A percentile compares a stretch with the other conserved stretches of the same genome.
Conservation (phyloP, 129 eudicot genomes). For the Scalesia atractyloides region DNA sequence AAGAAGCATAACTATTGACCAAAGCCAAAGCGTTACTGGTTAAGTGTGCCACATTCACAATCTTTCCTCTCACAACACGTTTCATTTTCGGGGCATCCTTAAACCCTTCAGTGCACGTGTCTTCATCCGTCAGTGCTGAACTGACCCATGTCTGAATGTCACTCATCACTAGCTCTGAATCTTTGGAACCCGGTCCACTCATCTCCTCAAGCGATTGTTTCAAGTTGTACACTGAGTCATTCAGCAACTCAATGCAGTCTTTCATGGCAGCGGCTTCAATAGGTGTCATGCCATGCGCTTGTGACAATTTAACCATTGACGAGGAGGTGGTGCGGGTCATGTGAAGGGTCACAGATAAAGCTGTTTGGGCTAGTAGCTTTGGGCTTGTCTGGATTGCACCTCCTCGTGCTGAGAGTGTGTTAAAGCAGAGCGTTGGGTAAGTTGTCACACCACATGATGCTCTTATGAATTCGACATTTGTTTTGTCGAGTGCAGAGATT, state of each 20-base stretch:
- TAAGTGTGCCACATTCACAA: slow-evolving; percentile 50
- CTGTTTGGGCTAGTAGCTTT: slow-evolving; percentile 39
- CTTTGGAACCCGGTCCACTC: slow-evolving; percentile 31
- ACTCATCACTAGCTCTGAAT: slow-evolving; percentile 25
- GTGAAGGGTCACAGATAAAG: slow-evolving; percentile 42
- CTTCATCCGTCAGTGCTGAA: slow-evolving; percentile 57
- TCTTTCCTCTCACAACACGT: slow-evolving; percentile 45
- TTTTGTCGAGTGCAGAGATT: slow-evolving; percentile 20
- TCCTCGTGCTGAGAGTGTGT: slow-evolving; percentile 40
- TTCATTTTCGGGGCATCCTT: slow-evolving; percentile 38
- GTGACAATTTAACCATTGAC: slow-evolving; percentile 39
- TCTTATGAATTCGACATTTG: slow-evolving; percentile 39
- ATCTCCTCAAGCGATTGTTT: slow-evolving; percentile 41
- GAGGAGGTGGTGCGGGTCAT: slow-evolving; percentile 35
- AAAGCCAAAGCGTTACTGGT: slow-evolving; percentile 65
- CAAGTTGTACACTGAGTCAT: slow-evolving; percentile 42
- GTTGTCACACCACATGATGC: slow-evolving; percentile 46
- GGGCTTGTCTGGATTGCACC: slow-evolving; percentile 42
- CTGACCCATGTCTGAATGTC: slow-evolving; percentile 69
- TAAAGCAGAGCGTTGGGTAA: slow-evolving; percentile 49
- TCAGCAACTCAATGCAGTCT: slow-evolving; percentile 47
- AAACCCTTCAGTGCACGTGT: slow-evolving; percentile 62
- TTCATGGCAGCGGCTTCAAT: slow-evolving; percentile 42
- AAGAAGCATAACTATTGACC: slow-evolving; percentile 51
- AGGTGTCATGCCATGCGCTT: slow-evolving; percentile 35